Percentiles rank a stretch among this genome's conserved stretches.
These are phyloP conservation scores for Calamus simplicifolius DNA, from an alignment of 176 grass and related monocot species.

Conservation along the genomic window DNA sequence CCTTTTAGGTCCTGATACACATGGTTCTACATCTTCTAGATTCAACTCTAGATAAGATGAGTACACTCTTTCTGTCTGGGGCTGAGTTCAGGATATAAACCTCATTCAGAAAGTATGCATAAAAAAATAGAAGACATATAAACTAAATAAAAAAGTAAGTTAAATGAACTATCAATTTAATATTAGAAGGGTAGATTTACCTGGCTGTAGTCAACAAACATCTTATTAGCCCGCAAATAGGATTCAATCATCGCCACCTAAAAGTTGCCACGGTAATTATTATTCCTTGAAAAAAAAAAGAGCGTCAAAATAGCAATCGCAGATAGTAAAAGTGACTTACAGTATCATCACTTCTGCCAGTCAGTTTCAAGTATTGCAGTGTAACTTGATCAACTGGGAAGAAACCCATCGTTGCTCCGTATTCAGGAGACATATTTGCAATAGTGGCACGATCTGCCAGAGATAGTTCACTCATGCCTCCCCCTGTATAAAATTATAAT, in stretches of 20 bases:
- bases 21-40: slow-evolving; percentile 68
- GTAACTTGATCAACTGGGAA: slow-evolving; percentile 84
- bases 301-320: slow-evolving; percentile 10
- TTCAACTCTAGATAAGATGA: slow-evolving; percentile 84
- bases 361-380: slow-evolving; percentile 91
- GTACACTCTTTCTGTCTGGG: slow-evolving; percentile 58
- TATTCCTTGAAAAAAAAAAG: too few species aligned
- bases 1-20: slow-evolving; percentile 87
- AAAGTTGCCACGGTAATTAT: too few species aligned
- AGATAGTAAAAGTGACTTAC: slow-evolving; percentile 27
- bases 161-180: slow-evolving; percentile 3
- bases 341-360: slow-evolving; percentile 87
- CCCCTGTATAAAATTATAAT: slow-evolving; percentile 24
- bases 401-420: slow-evolving; percentile 99
- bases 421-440: slow-evolving; percentile 97
- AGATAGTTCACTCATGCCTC: slow-evolving; percentile 79
- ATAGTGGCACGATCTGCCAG: slow-evolving; percentile 94
- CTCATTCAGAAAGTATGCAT: too few species aligned
- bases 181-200: slow-evolving; percentile 22
- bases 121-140: too few species aligned
- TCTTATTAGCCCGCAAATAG: too few species aligned
- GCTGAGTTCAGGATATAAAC: slow-evolving; percentile 27
- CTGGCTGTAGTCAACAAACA: slow-evolving; percentile 83
- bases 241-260: slow-evolving; percentile 47
- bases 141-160: neutral